Conservation (phyloP, 1,284 basidiomycete genomes). For the Leccinum holopus region DNA sequence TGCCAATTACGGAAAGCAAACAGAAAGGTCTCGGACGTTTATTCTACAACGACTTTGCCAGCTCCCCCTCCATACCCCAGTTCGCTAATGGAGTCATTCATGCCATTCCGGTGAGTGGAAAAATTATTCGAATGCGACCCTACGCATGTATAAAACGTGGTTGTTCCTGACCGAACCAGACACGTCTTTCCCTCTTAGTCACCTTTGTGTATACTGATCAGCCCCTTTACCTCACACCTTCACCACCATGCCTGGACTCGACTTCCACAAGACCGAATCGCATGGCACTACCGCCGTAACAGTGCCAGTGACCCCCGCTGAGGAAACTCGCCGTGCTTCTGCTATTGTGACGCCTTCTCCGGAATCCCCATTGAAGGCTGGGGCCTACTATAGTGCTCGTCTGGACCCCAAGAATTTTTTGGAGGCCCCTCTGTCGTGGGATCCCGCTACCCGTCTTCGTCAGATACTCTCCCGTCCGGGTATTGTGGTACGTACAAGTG, state of each 20-base stretch:
- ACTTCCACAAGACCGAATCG: constrained; percentile 37
- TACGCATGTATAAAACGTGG: constrained; percentile 23
- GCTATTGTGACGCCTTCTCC: constrained; percentile 16
- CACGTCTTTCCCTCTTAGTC: constrained; percentile 15
- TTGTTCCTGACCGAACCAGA: neutral
- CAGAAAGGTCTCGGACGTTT: no score
- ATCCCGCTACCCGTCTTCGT: constrained; percentile 68
- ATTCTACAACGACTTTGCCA: no score
- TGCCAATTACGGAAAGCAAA: no score
- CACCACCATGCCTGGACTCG: constrained; percentile 44
- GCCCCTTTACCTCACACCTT: no score
- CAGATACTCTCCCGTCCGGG: constrained; percentile 76
- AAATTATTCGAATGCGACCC: constrained; percentile 15
- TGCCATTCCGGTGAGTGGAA: constrained; percentile 7
- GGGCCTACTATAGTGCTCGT: constrained; percentile 39
- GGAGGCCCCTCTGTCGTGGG: constrained; percentile 57
- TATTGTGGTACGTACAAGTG: constrained; percentile 56
- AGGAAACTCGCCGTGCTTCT: neutral
- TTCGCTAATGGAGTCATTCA: neutral
- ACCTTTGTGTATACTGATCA: constrained; percentile 22
- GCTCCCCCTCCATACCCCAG: no score
- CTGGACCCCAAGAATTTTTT: constrained; percentile 68
- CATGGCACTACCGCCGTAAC: neutral
- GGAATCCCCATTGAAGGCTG: constrained; percentile 16
- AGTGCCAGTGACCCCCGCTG: constrained; percentile 13